Conservation (phyloP, 768 basidiomycete genomes). For the Floccularia luteovirens region DNA sequence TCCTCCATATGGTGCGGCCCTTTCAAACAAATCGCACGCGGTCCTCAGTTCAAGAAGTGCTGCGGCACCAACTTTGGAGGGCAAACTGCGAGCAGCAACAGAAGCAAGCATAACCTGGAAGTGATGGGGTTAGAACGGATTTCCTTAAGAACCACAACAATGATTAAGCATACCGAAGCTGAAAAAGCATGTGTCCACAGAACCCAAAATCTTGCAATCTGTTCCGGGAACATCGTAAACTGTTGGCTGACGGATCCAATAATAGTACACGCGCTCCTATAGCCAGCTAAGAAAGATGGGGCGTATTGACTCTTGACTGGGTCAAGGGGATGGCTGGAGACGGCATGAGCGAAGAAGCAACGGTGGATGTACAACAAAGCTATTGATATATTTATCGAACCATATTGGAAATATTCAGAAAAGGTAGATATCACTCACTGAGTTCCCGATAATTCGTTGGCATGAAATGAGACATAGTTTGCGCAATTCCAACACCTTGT, state of each 20-base stretch:
- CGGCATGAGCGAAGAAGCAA: slow-evolving; percentile 70
- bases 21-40: slow-evolving; percentile 59
- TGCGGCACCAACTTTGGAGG: slow-evolving; percentile 62
- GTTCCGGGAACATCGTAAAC: slow-evolving; percentile 43
- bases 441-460: slow-evolving; percentile 65
- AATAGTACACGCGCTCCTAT: slow-evolving; percentile 57
- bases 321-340: slow-evolving; percentile 54
- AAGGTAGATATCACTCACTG: slow-evolving; percentile 31
- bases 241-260: slow-evolving; percentile 38
- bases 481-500: slow-evolving; percentile 39
- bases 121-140: neutral
- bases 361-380: slow-evolving; percentile 72
- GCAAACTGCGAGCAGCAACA: slow-evolving; percentile 63
- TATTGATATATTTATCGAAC: slow-evolving; percentile 15
- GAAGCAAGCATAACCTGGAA: slow-evolving; percentile 68
- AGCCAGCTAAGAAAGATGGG: slow-evolving; percentile 61
- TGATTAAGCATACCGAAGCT: slow-evolving; percentile 37
- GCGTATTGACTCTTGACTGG: slow-evolving; percentile 65
- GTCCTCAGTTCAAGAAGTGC: slow-evolving; percentile 59
- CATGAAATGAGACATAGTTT: slow-evolving; percentile 73
- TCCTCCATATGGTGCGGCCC: slow-evolving; percentile 55
- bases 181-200: slow-evolving; percentile 71
- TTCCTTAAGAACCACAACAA: neutral
- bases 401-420: neutral
- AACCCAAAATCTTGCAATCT: slow-evolving; percentile 63